phyloP scores from a whole-genome alignment of 1,139 yeast species.

The Dujonia santamariae region DNA sequence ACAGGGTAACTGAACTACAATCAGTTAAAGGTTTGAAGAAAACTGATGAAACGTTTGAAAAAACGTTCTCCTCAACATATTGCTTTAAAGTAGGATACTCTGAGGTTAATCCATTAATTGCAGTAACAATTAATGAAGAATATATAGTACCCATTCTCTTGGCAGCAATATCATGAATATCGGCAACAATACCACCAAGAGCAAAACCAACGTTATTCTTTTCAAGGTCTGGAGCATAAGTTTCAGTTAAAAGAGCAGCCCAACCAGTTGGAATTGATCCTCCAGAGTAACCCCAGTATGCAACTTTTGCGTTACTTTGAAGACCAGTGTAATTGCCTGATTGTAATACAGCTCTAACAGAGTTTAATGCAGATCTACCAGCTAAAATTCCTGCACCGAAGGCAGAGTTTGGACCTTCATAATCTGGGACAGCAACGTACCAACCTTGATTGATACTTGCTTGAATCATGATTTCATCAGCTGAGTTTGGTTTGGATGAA shows the following conservation, averaged over 20 bases:
- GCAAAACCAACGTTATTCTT: constrained; percentile 16
- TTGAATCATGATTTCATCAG: constrained; percentile 21
- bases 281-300: constrained; percentile 25
- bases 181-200: constrained; percentile 19
- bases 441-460: constrained; percentile 27
- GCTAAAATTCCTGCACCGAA: constrained; percentile 23
- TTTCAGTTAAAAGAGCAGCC: constrained; percentile 32
- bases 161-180: constrained; percentile 18
- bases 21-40: neutral
- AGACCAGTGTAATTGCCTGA: constrained; percentile 20
- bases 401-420: constrained; percentile 19
- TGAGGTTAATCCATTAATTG: constrained; percentile 17
- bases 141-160: constrained; percentile 18
- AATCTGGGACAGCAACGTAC: constrained; percentile 33
- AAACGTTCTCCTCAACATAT: neutral
- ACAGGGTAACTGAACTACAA: neutral
- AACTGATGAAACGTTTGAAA: constrained; percentile 1
- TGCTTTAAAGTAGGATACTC: constrained; percentile 11
- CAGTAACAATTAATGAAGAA: constrained; percentile 21
- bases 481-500: constrained; percentile 1
- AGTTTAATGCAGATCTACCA: constrained; percentile 23
- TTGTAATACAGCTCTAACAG: constrained; percentile 19
- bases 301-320: constrained; percentile 16
- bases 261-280: constrained; percentile 37
- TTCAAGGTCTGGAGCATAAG: constrained; percentile 20